Conservation (phyloP, 441 rosid genomes). For the Bruguiera hainesii region DNA sequence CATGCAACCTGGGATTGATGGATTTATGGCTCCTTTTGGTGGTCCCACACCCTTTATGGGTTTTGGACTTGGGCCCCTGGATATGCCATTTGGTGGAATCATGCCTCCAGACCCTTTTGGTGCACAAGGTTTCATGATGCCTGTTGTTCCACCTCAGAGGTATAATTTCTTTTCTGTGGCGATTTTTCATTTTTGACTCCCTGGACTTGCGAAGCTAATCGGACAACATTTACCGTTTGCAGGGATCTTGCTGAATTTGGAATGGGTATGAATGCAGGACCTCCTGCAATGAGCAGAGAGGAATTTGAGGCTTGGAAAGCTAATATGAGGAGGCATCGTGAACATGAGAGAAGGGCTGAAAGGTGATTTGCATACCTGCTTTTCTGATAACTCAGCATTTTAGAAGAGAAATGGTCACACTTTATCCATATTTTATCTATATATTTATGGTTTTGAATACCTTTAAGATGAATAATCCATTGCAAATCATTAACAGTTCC, state of each 20-base stretch:
- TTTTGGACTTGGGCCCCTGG: conserved; percentile 68
- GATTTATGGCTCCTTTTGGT: conserved; percentile 61
- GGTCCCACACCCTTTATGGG: conserved; percentile 76
- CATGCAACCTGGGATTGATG: conserved; percentile 86
- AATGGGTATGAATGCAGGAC: conserved; percentile 72
- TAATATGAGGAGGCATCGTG: conserved; percentile 80
- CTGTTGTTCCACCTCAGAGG: conserved; percentile 65
- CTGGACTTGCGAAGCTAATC: neutral
- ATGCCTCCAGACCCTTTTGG: conserved; percentile 67
- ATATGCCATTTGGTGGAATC: conserved; percentile 57
- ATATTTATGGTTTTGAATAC: neutral
- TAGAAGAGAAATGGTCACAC: neutral
- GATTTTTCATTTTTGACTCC: neutral
- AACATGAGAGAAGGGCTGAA: conserved; percentile 72
- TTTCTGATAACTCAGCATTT: neutral
- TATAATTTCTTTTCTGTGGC: conserved; percentile 12
- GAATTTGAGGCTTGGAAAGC: conserved; percentile 94
- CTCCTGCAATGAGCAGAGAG: conserved; percentile 86
- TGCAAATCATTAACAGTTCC: neutral
- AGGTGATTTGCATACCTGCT: conserved; percentile 39
- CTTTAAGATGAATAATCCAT: neutral
- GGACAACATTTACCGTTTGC: conserved; percentile 11
- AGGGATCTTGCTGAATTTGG: conserved; percentile 87
- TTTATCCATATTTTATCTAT: neutral
- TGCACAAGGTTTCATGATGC: conserved; percentile 60